These are phyloP conservation scores for Trichoderma koningiopsis DNA, from an alignment of 2,329 filamentous ascomycete genomes.

Conservation along the genomic window DNA sequence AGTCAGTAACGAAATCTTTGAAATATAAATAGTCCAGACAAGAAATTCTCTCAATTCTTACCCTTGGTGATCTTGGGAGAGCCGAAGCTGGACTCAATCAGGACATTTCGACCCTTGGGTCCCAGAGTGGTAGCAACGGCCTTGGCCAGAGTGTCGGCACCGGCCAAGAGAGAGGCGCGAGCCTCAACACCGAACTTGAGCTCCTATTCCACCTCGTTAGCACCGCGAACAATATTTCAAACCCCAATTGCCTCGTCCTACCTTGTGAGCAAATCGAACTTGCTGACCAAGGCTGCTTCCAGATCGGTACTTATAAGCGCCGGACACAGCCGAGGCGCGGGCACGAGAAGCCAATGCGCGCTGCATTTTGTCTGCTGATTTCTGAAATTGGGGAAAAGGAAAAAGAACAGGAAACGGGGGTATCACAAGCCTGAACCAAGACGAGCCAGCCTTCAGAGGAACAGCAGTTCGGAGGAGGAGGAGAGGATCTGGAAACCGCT, in stretches of 20 bases:
- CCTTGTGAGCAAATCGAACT: conserved; percentile 97
- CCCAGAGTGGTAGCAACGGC: conserved; percentile 95
- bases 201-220: conserved; percentile 60
- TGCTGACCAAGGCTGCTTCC: conserved; percentile 75
- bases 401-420: conserved; percentile 30
- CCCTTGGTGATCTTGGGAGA: conserved; percentile 99
- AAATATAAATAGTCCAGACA: conserved; percentile 25
- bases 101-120: conserved; percentile 96
- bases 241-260: conserved; percentile 45
- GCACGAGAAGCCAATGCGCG: conserved; percentile 83
- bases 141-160: conserved; percentile 95
- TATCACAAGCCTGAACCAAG: conserved; percentile 35
- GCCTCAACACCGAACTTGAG: conserved; percentile 98
- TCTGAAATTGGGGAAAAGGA: conserved; percentile 31
- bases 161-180: conserved; percentile 82
- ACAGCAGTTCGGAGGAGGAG: conserved; percentile 19
- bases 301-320: conserved; percentile 67
- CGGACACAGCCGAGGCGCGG: conserved; percentile 77
- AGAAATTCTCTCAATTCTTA: conserved; percentile 43
- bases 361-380: conserved; percentile 72
- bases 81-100: conserved; percentile 98
- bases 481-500: conserved; percentile 29
- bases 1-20: neutral
- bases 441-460: conserved; percentile 20
- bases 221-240: conserved; percentile 33